Evolutionary conservation across 225 moss, liverwort and hornwort species (phyloP), one percentile per base, ranked within the genome.

Genomic region (Ulota crispa): DNA sequence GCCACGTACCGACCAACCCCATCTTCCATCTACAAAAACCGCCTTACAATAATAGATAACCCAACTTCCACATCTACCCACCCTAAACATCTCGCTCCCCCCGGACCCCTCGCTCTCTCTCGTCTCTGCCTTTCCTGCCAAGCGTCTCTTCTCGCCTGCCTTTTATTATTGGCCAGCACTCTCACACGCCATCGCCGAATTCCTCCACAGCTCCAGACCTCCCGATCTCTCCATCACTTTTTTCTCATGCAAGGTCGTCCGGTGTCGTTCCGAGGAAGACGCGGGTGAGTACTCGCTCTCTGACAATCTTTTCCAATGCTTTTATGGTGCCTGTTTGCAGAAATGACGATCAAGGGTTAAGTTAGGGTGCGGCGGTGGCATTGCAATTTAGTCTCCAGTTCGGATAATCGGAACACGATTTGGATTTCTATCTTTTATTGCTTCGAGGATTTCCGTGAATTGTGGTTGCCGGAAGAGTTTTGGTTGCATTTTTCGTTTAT

Each of bases 1-100:
- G 70, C 82, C 82, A 76, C 54, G 77, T 77, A 83, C 83, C 82
- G 76, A 82, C 76, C 82, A 59, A 3, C 47, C 57, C n/a, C 16
- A 0, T 11, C 0, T 14, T 0, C 0, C 12, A 71, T 77, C 83
- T 77, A 64, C 55, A 0, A 66, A 65, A 66, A 18, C 0, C 0
- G 2, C 0, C 0, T 0, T 8, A 6, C 11, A 6, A 41, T 2
- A 39, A 39, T 39, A 39, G 39, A 39, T 39, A 9, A 9, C n/a
- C n/a, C n/a, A n/a, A n/a, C n/a, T n/a, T n/a, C n/a, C 9, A 39
- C 3, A 73, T 81, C 41, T 81, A 73, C 55, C 24, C 2, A 1
- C 0, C 0, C 0, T 1, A 0, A 28, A 68, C 68, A 78, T 18
- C 16, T 4, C 20, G 9, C 20, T 4, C 1, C 11, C 3, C 4